Percentiles rank a stretch among this genome's conserved stretches.
Conservation (phyloP, 805 yeast species). For the Brettanomyces nanus region DNA sequence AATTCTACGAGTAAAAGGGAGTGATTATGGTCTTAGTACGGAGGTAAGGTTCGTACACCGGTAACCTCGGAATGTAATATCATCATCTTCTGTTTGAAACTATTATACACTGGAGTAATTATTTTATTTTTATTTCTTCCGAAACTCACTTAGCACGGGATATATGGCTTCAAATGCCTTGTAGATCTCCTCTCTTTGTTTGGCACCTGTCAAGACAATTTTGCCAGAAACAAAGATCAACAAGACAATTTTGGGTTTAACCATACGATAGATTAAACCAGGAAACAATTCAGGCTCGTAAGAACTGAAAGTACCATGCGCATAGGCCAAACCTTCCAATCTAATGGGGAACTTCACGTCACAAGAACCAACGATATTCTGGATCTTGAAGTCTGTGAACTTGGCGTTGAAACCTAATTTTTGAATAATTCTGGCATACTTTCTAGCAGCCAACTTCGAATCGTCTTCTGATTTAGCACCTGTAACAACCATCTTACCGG, state of each 20-base stretch:
- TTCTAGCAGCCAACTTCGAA: slow-evolving; percentile 94
- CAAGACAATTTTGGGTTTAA: slow-evolving; percentile 93
- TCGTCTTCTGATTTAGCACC: slow-evolving; percentile 99
- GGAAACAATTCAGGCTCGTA: slow-evolving; percentile 98
- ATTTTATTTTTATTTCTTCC: slow-evolving; percentile 61
- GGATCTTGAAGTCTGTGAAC: slow-evolving; percentile 95
- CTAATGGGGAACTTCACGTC: slow-evolving; percentile 98
- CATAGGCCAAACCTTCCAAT: slow-evolving; percentile 92
- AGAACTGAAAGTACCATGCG: slow-evolving; percentile 97
- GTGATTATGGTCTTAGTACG: too few species aligned
- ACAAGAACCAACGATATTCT: slow-evolving; percentile 97
- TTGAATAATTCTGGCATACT: slow-evolving; percentile 96
- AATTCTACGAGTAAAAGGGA: too few species aligned
- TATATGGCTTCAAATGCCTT: slow-evolving; percentile 97
- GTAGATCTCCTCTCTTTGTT: slow-evolving; percentile 96
- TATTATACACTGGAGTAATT: too few species aligned
- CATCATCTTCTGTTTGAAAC: too few species aligned
- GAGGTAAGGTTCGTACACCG: too few species aligned
- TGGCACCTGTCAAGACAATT: slow-evolving; percentile 97
- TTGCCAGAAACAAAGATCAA: slow-evolving; percentile 95
- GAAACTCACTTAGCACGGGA: slow-evolving; percentile 96
- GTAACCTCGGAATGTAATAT: too few species aligned
- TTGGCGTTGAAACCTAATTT: slow-evolving; percentile 97
- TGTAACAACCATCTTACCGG: slow-evolving; percentile 99
- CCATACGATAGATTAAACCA: slow-evolving; percentile 98